These are phyloP conservation scores for Aschersonia sp. DNA, from an alignment of 2,329 filamentous ascomycete genomes.

Conservation along the genomic window DNA sequence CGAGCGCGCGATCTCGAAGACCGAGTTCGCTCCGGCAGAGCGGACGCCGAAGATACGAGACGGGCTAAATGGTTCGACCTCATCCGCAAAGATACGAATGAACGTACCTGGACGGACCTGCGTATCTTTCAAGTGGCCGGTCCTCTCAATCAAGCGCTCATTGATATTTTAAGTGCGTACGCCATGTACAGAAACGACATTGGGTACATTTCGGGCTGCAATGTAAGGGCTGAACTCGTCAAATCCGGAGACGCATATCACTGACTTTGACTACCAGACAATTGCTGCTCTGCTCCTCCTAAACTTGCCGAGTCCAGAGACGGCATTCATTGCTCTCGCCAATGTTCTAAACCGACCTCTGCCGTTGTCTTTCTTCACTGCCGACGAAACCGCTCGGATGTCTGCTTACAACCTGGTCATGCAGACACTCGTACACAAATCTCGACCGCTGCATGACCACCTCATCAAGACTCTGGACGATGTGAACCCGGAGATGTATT, in stretches of 20 bases:
- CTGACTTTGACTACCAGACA: conserved; percentile 28
- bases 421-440: conserved; percentile 50
- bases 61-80: conserved; percentile 46
- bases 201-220: conserved; percentile 60
- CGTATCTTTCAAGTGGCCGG: conserved; percentile 55
- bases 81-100: conserved; percentile 48
- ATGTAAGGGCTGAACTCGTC: conserved; percentile 36
- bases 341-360: conserved; percentile 67
- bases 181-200: conserved; percentile 72
- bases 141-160: conserved; percentile 51
- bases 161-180: conserved; percentile 66
- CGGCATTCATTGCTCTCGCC: conserved; percentile 56
- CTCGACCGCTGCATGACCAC: conserved; percentile 47
- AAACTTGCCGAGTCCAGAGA: conserved; percentile 48
- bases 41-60: conserved; percentile 36
- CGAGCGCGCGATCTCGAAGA: conserved; percentile 50
- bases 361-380: conserved; percentile 60
- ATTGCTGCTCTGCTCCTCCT: conserved; percentile 61
- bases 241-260: too few species aligned
- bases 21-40: conserved; percentile 35
- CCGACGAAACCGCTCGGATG: conserved; percentile 52
- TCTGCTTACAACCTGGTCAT: conserved; percentile 57
- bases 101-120: conserved; percentile 54
- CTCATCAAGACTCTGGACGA: conserved; percentile 35
- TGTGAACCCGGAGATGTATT: conserved; percentile 35